Percentiles rank a stretch among this genome's conserved stretches.
phyloP scores from a whole-genome alignment of 2,329 filamentous ascomycete genomes.

The Didymella sp. region DNA sequence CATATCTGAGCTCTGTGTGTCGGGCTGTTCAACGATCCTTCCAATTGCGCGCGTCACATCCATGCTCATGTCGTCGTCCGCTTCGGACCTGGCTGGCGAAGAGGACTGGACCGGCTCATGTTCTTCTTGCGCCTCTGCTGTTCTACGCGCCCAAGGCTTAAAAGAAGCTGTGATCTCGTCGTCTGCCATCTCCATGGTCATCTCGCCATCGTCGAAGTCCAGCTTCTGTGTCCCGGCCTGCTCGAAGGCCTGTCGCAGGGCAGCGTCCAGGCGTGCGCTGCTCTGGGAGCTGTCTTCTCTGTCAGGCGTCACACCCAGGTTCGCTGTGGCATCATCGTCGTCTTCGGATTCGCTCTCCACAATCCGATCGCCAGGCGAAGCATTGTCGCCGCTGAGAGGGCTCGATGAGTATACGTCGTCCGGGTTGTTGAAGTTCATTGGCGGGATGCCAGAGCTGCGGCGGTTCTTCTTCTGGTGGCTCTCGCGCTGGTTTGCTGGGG shows the following conservation, averaged over 20 bases:
- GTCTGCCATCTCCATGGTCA: slow-evolving; percentile 61
- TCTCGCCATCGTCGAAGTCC: slow-evolving; percentile 62
- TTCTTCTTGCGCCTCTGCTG: slow-evolving; percentile 48
- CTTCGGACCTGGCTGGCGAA: slow-evolving; percentile 54
- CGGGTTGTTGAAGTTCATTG: slow-evolving; percentile 69
- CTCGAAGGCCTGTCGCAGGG: slow-evolving; percentile 75
- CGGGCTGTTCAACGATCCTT: slow-evolving; percentile 68
- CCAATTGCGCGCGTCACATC: slow-evolving; percentile 87
- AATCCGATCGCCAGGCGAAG: slow-evolving; percentile 51
- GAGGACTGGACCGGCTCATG: slow-evolving; percentile 61
- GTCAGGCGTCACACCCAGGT: slow-evolving; percentile 57
- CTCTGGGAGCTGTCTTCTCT: slow-evolving; percentile 67
- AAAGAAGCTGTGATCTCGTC: slow-evolving; percentile 79
- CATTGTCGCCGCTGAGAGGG: slow-evolving; percentile 70
- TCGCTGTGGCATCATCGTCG: slow-evolving; percentile 78
- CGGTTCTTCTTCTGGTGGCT: slow-evolving; percentile 66
- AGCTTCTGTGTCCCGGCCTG: slow-evolving; percentile 77
- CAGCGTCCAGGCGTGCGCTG: slow-evolving; percentile 77
- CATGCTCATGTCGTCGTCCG: slow-evolving; percentile 81
- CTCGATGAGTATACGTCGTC: slow-evolving; percentile 77
- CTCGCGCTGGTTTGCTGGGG: slow-evolving; percentile 70
- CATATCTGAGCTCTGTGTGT: slow-evolving; percentile 46
- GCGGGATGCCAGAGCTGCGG: slow-evolving; percentile 71
- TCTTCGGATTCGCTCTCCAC: slow-evolving; percentile 64
- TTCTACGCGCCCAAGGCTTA: slow-evolving; percentile 72